Conservation (phyloP, 306 rosid genomes). For the Aeschynomene evenia region DNA sequence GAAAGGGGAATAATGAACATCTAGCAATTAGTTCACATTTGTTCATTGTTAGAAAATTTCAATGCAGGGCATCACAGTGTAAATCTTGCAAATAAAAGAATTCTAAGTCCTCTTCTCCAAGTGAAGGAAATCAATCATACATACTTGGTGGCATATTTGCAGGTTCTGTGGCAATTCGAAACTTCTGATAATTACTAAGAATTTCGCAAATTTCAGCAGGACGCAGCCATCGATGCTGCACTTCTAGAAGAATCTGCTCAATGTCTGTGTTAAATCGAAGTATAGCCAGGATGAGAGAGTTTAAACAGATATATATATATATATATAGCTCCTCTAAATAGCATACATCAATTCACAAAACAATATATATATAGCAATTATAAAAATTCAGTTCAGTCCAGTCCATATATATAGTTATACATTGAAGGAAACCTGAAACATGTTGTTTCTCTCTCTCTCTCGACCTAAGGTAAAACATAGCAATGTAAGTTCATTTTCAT, state of each 20-base stretch:
- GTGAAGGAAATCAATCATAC: conserved; percentile 23
- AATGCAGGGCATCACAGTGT: no score
- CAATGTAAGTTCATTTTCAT: neutral
- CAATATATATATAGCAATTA: no score
- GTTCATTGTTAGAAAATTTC: no score
- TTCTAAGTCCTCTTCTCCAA: neutral
- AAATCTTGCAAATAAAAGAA: neutral
- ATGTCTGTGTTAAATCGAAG: conserved; percentile 55
- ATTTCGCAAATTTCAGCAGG: conserved; percentile 88
- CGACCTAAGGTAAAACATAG: neutral
- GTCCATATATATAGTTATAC: neutral
- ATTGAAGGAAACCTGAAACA: neutral
- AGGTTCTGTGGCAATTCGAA: conserved; percentile 64
- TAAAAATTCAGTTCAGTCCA: neutral
- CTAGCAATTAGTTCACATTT: conserved; percentile 8
- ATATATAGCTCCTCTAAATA: neutral
- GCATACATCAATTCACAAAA: no score
- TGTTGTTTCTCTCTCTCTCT: neutral
- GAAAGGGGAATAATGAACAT: neutral
- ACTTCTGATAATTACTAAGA: conserved; percentile 55
- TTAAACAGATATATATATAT: neutral
- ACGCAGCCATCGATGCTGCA: conserved; percentile 86
- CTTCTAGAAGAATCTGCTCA: conserved; percentile 61
- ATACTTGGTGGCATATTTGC: conserved; percentile 72
- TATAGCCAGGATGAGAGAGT: conserved; percentile 18